Base-by-base conservation (phyloP, 495 filamentous ascomycete genomes). In the Peziza echinospora region DNA sequence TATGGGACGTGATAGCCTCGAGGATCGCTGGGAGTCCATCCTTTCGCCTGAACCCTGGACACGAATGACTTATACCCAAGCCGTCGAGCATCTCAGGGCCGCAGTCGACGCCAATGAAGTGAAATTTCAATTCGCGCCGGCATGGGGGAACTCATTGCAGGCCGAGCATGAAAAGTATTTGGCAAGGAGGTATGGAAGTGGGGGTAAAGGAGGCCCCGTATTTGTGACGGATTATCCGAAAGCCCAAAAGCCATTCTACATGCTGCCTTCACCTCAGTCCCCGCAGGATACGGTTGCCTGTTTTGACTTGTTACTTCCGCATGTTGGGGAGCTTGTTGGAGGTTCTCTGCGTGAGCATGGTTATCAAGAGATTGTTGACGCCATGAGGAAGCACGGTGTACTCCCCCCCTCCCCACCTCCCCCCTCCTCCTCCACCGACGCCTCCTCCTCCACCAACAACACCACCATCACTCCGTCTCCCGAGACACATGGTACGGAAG, bases 301-400 rank as follows among this genome's bases (percentile, higher is more conserved):
- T 63, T 97, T 97, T 60, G 89, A 97, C 65, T 76, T 97, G 44
- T 72, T 97, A 16, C 72, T 96, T 25, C 87, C 89, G 11, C 81
- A 85, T 48, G 65, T 84, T 46, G 84, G 83, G 61, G 89, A 97
- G 62, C 73, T 96, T 43, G 82, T 77, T 17, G 89, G 89, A 16
- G 89, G 89, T 21, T 94, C 87, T 3, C 72, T 96, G 63, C 85
- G 89, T 61, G 89, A 96, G 62, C 78, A 96, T 64, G 77, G 84
- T 24, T 62, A 86, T 43, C 64, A 73, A 1, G 61, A 76, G 21
- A 68, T 97, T 24, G 63, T 80, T 47, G 63, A 71, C 46, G 75
- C 78, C 17, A 93, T 96, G 91, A 71, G 69, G 28, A 57, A 65
- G 5, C 65, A 72, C 41, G 76, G 77, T 3, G 47, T 54, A 2